These are phyloP conservation scores for Cucurbita moschata DNA, from an alignment of 306 rosid genomes.

Conservation along the genomic window DNA sequence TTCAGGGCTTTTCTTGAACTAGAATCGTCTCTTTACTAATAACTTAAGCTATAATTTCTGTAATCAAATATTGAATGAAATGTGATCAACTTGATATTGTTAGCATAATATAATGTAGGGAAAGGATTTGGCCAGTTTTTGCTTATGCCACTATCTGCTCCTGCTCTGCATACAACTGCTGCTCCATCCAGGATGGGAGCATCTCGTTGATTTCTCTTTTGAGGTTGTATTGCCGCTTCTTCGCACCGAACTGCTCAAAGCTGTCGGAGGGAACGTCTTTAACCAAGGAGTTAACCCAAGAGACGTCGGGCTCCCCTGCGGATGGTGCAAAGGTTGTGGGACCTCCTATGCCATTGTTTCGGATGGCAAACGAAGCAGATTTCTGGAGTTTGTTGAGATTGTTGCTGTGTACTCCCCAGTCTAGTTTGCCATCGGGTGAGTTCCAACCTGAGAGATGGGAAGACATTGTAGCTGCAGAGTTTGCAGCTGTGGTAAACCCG, in stretches of 20 bases:
- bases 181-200: constrained; percentile 86
- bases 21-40: constrained; percentile 11
- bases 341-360: constrained; percentile 30
- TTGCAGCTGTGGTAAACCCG: constrained; percentile 39
- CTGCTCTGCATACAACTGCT: constrained; percentile 70
- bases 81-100: constrained; percentile 35
- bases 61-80: constrained; percentile 22
- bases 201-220: constrained; percentile 38
- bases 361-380: constrained; percentile 85
- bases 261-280: constrained; percentile 58
- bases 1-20: constrained; percentile 28
- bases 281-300: constrained; percentile 86
- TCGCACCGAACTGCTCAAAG: constrained; percentile 25
- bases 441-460: constrained; percentile 65
- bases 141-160: constrained; percentile 85
- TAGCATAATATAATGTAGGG: constrained; percentile 33
- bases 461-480: constrained; percentile 39
- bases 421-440: constrained; percentile 71
- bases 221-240: constrained; percentile 39
- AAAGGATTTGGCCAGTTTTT: constrained; percentile 15
- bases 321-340: constrained; percentile 12
- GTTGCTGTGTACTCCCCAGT: constrained; percentile 85
- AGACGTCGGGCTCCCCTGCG: constrained; percentile 72
- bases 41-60: constrained; percentile 11
- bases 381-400: constrained; percentile 79